Evolutionary conservation across 202 grass and related monocot genomes (phyloP), one percentile per base, ranked within the genome.

Genomic region (Zoysia matrella): DNA sequence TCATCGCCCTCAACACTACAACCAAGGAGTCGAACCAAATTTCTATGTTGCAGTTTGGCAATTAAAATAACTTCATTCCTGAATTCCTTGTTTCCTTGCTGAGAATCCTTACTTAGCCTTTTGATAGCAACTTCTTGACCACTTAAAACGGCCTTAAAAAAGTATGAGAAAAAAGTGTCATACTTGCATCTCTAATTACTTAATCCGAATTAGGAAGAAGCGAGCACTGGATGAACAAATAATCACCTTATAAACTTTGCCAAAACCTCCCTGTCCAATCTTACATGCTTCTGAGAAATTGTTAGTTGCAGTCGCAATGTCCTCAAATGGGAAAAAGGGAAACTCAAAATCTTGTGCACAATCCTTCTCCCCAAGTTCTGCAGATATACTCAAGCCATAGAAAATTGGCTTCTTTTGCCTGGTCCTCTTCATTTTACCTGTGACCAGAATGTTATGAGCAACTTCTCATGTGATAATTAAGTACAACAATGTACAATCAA

Each of bases 181-280:
- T 22, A 22, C 22, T 22, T 22, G 22, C 22, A 22, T 22, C 22
- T 22, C 22, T 22, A 22, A 22, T 22, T 22, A 22, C 22, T 22
- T 22, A 22, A 22, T 22, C 22, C 22, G 22, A 22, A 22, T 22
- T 22, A 22, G 22, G 22, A 22, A 22, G 22, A 22, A 22, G 22
- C 22, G 22, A 22, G 22, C 22, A 22, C 22, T 22, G 22, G 22
- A 22, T 22, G 22, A 22, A 22, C 22, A 22, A 22, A 22, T 22
- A 22, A 22, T 22, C 80, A 89, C 86, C 86, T 89, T 84, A 45
- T 89, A 89, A 71, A 89, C 86, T 81, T 84, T 84, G 3, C 81
- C 76, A 51, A 89, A 89, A 57, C 86, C 75, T 44, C 22, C 22
- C 22, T 22, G 22, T 22, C 22, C 22, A 22, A 22, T 22, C 22